These are phyloP conservation scores for Sphaceloma murrayae DNA, from an alignment of 2,329 filamentous ascomycete genomes.

Conservation along the genomic window DNA sequence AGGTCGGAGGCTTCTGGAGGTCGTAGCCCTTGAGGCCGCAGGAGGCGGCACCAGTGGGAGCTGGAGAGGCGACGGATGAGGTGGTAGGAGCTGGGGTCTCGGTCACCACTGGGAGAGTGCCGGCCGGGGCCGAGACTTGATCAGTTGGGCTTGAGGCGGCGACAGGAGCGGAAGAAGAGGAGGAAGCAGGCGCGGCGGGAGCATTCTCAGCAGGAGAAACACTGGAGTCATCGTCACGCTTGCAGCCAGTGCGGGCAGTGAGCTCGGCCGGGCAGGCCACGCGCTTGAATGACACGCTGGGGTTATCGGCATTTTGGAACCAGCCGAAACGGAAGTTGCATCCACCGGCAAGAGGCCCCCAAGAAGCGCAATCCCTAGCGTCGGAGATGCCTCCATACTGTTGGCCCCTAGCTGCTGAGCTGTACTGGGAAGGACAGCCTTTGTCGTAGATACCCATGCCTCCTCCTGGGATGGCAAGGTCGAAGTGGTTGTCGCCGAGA, in stretches of 20 bases:
- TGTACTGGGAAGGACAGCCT: slow-evolving; percentile 34
- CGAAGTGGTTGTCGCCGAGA: slow-evolving; percentile 49
- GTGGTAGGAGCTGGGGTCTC: slow-evolving; percentile 12
- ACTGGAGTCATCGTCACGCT: slow-evolving; percentile 23
- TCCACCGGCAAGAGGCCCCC: slow-evolving; percentile 45
- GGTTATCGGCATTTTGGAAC: slow-evolving; percentile 52
- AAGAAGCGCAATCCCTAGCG: slow-evolving; percentile 40
- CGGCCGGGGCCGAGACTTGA: slow-evolving; percentile 1
- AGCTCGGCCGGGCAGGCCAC: slow-evolving; percentile 47
- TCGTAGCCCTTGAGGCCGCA: slow-evolving; percentile 13
- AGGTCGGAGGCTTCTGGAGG: slow-evolving; percentile 4
- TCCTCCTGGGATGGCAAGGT: slow-evolving; percentile 44
- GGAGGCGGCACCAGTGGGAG: background rate
- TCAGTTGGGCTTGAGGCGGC: background rate
- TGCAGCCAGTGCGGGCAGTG: slow-evolving; percentile 37
- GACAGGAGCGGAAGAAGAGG: slow-evolving; percentile 14
- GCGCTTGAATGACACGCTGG: slow-evolving; percentile 33
- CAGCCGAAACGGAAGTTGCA: slow-evolving; percentile 54
- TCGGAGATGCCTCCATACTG: slow-evolving; percentile 50
- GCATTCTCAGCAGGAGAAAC: slow-evolving; percentile 17
- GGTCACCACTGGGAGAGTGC: slow-evolving; percentile 8
- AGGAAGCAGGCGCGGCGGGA: slow-evolving; percentile 10
- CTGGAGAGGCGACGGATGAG: slow-evolving; percentile 4
- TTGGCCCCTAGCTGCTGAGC: slow-evolving; percentile 36
- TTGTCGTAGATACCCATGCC: slow-evolving; percentile 49